A percentile compares a stretch with the other conserved stretches of the same genome.
These are phyloP conservation scores for Penicillium ochrochloron DNA, from an alignment of 495 filamentous ascomycete species.

Conservation along the genomic window DNA sequence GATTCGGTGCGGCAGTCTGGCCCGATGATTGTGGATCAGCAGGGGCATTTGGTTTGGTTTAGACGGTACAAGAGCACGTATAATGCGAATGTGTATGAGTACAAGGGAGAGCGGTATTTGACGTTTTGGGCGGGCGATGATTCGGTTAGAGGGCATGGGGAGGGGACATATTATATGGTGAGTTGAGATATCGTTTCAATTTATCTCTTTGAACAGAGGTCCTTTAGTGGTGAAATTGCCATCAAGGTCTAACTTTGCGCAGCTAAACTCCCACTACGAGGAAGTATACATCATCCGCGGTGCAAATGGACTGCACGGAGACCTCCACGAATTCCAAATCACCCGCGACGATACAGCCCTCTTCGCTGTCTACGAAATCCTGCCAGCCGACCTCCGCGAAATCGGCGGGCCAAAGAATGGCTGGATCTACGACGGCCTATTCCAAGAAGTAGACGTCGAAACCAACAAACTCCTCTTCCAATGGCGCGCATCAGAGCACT, in stretches of 20 bases:
- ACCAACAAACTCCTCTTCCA: conserved; percentile 47
- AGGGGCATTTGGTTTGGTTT: conserved; percentile 51
- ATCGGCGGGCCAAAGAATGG: conserved; percentile 47
- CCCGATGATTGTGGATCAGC: conserved; percentile 50
- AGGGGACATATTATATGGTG: conserved; percentile 56
- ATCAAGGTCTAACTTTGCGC: background rate
- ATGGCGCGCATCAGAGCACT: conserved; percentile 48
- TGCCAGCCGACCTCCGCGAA: conserved; percentile 43
- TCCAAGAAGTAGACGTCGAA: conserved; percentile 55
- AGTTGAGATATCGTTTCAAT: background rate
- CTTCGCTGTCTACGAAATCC: conserved; percentile 53
- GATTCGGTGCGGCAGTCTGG: conserved; percentile 38
- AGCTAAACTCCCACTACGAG: conserved; percentile 56
- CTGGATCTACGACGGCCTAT: conserved; percentile 56
- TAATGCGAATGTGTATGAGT: conserved; percentile 47
- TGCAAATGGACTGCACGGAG: conserved; percentile 35
- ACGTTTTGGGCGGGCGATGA: conserved; percentile 59
- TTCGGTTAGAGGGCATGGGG: conserved; percentile 50
- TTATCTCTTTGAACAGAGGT: background rate
- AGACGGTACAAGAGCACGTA: conserved; percentile 41
- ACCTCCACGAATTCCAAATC: conserved; percentile 54
- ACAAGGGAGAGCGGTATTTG: conserved; percentile 48
- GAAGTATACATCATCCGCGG: conserved; percentile 47
- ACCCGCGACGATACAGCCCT: conserved; percentile 54
- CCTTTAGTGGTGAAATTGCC: background rate